Conservation (phyloP, 768 basidiomycete genomes). For the Phylloporus scabripes region DNA sequence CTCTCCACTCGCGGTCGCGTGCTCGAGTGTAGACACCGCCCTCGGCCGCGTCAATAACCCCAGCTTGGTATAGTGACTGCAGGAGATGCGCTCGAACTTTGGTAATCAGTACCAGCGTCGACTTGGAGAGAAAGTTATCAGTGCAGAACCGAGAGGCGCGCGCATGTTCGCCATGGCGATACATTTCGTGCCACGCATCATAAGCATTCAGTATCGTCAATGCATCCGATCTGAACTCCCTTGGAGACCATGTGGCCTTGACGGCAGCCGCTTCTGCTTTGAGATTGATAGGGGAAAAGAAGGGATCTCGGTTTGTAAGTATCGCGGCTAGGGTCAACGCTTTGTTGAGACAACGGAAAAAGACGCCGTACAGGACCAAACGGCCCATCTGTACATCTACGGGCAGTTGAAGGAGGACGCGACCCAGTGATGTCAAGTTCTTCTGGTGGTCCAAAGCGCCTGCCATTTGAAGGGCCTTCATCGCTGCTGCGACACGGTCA, state of each 20-base stretch:
- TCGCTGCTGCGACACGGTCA: constrained; percentile 71
- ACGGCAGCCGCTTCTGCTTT: constrained; percentile 63
- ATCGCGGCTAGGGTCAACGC: constrained; percentile 90
- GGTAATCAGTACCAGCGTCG: constrained; percentile 75
- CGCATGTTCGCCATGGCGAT: constrained; percentile 57
- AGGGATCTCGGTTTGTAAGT: constrained; percentile 85
- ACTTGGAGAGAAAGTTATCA: constrained; percentile 85
- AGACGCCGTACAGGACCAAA: constrained; percentile 81
- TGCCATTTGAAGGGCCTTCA: constrained; percentile 74
- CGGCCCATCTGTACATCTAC: constrained; percentile 89
- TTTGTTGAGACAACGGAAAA: constrained; percentile 88
- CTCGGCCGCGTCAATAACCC: constrained; percentile 77
- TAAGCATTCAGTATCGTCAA: constrained; percentile 76
- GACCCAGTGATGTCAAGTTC: constrained; percentile 80
- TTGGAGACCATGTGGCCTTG: constrained; percentile 76
- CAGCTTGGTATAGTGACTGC: constrained; percentile 69
- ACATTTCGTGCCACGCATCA: constrained; percentile 73
- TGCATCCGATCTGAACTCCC: constrained; percentile 79
- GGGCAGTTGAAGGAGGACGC: constrained; percentile 82
- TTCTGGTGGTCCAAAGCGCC: constrained; percentile 77
- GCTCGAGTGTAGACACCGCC: constrained; percentile 42
- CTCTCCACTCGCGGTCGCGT: constrained; percentile 33
- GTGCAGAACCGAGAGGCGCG: constrained; percentile 70
- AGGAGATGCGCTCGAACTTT: constrained; percentile 77
- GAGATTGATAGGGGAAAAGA: constrained; percentile 74